Percentiles rank a stretch among this genome's conserved stretches.
phyloP scores from a whole-genome alignment of 2,329 filamentous ascomycete genomes.

The Aspergillaceae sp. region DNA sequence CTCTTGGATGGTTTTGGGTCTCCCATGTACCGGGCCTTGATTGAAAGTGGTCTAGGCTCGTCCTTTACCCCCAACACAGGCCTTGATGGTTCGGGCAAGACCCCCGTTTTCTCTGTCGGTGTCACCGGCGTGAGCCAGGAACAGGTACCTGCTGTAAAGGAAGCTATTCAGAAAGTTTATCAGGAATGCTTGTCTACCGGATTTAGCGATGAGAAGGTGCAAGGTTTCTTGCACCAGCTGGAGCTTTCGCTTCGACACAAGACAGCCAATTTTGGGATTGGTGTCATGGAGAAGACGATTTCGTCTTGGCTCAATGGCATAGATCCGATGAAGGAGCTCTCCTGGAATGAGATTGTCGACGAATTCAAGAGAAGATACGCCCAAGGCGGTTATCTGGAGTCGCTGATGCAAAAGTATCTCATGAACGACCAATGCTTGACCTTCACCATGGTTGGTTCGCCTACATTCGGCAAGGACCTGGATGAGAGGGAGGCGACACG shows the following conservation, averaged over 20 bases:
- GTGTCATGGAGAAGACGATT: slow-evolving; percentile 77
- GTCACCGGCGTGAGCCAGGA: slow-evolving; percentile 79
- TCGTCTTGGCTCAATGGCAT: slow-evolving; percentile 93
- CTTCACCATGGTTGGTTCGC: slow-evolving; percentile 88
- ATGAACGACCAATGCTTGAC: slow-evolving; percentile 78
- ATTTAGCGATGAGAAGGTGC: slow-evolving; percentile 83
- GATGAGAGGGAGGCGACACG: slow-evolving; percentile 68
- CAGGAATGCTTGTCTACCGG: slow-evolving; percentile 62
- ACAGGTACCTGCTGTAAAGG: slow-evolving; percentile 68
- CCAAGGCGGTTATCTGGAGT: slow-evolving; percentile 71
- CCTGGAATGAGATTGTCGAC: slow-evolving; percentile 82
- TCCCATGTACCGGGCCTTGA: slow-evolving; percentile 77
- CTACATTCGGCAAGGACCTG: slow-evolving; percentile 64
- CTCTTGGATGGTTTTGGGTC: slow-evolving; percentile 93
- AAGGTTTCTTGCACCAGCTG: slow-evolving; percentile 86
- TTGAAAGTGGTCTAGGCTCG: slow-evolving; percentile 81
- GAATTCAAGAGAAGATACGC: slow-evolving; percentile 71
- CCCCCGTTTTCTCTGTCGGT: slow-evolving; percentile 81
- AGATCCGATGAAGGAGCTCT: slow-evolving; percentile 81
- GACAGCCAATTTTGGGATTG: slow-evolving; percentile 89
- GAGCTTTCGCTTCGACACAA: slow-evolving; percentile 94
- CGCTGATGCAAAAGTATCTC: slow-evolving; percentile 79
- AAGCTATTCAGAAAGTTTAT: slow-evolving; percentile 64
- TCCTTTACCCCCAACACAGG: slow-evolving; percentile 94
- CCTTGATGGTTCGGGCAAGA: slow-evolving; percentile 69